phyloP scores from a whole-genome alignment of 306 rosid species.

The Vachellia pachyceras region DNA sequence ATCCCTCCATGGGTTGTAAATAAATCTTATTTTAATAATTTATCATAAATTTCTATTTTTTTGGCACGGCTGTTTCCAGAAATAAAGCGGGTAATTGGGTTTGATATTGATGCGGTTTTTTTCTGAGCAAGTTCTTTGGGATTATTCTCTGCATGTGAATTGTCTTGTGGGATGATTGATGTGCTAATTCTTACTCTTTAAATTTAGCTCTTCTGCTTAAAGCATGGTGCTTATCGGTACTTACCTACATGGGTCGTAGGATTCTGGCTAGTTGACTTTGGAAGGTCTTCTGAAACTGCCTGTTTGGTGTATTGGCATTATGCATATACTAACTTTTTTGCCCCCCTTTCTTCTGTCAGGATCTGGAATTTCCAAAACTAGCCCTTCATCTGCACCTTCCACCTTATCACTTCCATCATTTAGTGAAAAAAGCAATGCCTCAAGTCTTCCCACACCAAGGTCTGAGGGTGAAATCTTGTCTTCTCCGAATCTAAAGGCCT shows the following conservation, averaged over 20 bases:
- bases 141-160: not conserved
- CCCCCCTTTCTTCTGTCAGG: constrained; percentile 30
- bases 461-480: constrained; percentile 89
- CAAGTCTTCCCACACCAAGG: constrained; percentile 75
- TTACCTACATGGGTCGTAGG: not conserved
- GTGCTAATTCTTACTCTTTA: not conserved
- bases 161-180: not conserved
- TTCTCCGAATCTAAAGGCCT: constrained; percentile 72
- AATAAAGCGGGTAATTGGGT: not conserved
- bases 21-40: not conserved
- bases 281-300: constrained; percentile 7
- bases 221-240: not conserved
- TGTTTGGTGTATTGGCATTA: not conserved
- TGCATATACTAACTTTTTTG: constrained; percentile 30
- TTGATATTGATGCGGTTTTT: constrained; percentile 12
- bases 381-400: constrained; percentile 60
- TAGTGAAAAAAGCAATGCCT: constrained; percentile 51
- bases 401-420: constrained; percentile 50
- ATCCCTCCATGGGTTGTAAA: constrained; percentile 6
- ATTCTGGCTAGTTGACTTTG: constrained; percentile 1
- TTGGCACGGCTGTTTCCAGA: constrained; percentile 11
- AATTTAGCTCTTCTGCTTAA: not conserved
- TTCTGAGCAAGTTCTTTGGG: not conserved
- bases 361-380: constrained; percentile 61
- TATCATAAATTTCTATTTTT: not conserved